Conservation (phyloP, 805 yeast species). For the Starmera quercuum region DNA sequence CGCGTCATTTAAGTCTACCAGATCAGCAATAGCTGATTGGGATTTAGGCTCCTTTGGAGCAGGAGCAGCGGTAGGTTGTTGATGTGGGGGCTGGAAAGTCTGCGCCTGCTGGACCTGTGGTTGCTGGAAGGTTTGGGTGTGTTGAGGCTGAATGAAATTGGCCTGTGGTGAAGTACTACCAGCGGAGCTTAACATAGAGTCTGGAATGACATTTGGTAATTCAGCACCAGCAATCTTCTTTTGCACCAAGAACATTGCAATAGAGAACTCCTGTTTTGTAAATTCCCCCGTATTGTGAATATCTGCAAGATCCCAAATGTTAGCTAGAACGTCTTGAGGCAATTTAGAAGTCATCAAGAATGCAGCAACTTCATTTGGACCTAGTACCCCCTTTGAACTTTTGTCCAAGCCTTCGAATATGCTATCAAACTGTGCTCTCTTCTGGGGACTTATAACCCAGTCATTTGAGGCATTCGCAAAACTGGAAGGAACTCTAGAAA, state of each 20-base stretch:
- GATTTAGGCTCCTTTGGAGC: constrained; percentile 32
- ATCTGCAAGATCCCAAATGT: constrained; percentile 93
- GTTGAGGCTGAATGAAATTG: constrained; percentile 1
- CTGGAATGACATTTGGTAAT: constrained; percentile 75
- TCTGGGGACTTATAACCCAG: constrained; percentile 65
- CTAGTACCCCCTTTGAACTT: constrained; percentile 48
- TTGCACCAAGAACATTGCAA: constrained; percentile 91
- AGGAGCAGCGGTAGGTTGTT: constrained; percentile 9
- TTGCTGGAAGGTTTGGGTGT: neutral
- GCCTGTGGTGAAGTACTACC: constrained; percentile 9
- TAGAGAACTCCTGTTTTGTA: constrained; percentile 74
- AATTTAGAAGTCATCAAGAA: constrained; percentile 85
- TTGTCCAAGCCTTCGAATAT: constrained; percentile 78
- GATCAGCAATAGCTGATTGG: constrained; percentile 55
- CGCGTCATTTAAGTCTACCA: constrained; percentile 51
- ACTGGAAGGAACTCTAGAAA: constrained; percentile 28
- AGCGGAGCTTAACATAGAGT: constrained; percentile 39
- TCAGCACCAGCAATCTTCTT: constrained; percentile 70
- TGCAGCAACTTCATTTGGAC: constrained; percentile 78
- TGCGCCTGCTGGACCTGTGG: constrained; percentile 10
- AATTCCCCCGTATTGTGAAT: constrained; percentile 80
- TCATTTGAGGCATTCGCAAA: constrained; percentile 34
- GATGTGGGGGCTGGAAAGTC: constrained; percentile 8
- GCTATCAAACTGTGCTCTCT: constrained; percentile 68
- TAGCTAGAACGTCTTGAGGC: constrained; percentile 76